These are phyloP conservation scores for Psilocybe cyanescens DNA, from an alignment of 768 basidiomycete species.

Conservation along the genomic window DNA sequence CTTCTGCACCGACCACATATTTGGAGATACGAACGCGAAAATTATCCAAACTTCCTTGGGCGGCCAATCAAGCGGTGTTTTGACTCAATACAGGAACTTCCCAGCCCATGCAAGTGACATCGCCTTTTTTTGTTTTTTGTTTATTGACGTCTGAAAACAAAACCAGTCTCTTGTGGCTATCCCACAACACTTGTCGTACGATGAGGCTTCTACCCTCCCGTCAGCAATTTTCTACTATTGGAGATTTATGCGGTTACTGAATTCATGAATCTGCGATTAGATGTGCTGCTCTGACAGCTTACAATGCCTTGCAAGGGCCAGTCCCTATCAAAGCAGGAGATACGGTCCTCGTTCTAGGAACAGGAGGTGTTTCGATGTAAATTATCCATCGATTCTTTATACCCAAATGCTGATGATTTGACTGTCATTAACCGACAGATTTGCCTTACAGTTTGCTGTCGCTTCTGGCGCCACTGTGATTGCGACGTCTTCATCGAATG, in stretches of 20 bases:
- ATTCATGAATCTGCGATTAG: conserved; percentile 24
- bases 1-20: conserved; percentile 50
- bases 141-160: neutral
- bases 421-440: conserved; percentile 32
- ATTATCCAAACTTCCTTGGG: conserved; percentile 45
- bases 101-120: conserved; percentile 23
- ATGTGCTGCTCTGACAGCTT: conserved; percentile 67
- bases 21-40: conserved; percentile 42
- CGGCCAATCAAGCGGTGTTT: conserved; percentile 51
- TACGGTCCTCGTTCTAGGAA: conserved; percentile 60
- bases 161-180: conserved; percentile 50
- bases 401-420: neutral
- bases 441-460: conserved; percentile 62
- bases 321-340: conserved; percentile 60
- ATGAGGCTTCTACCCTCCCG: conserved; percentile 69
- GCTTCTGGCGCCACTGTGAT: conserved; percentile 68
- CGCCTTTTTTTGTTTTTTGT: neutral
- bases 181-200: conserved; percentile 59
- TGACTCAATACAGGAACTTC: conserved; percentile 59
- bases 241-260: neutral
- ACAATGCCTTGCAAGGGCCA: conserved; percentile 56
- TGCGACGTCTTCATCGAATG: conserved; percentile 67
- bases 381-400: conserved; percentile 12
- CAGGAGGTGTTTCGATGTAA: conserved; percentile 60
- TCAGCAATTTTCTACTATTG: conserved; percentile 28